Percentiles rank a stretch among this genome's conserved stretches.
Evolutionary conservation across 2,329 filamentous ascomycete genomes (phyloP).

Genomic region (Atkinsonella texensis): DNA sequence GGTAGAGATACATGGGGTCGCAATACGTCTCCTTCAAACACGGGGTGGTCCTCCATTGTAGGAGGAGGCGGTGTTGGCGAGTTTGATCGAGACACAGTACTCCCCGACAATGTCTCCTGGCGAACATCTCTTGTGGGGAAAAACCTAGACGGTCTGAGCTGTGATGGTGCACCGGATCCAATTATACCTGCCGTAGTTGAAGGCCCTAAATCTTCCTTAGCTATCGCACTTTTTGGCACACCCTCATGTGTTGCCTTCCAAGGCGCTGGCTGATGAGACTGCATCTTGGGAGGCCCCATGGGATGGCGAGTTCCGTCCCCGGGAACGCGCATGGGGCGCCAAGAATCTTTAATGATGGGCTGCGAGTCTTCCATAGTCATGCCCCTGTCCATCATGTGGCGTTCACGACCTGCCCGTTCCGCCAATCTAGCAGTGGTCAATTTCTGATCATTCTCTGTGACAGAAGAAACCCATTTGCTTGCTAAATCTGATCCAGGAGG

Average conservation of each 20-base stretch:
- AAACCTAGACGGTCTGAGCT: conserved; percentile 45
- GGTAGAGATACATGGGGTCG: conserved; percentile 61
- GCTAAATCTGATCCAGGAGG: conserved; percentile 20
- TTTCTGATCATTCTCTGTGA: conserved; percentile 35
- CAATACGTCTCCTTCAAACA: conserved; percentile 52
- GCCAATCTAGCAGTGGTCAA: conserved; percentile 26
- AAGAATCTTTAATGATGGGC: conserved; percentile 39
- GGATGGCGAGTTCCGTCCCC: conserved; percentile 24
- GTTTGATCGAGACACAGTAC: conserved; percentile 30
- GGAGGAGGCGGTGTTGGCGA: conserved; percentile 64
- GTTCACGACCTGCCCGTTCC: conserved; percentile 29
- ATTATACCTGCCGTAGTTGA: conserved; percentile 17
- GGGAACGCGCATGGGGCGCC: conserved; percentile 32
- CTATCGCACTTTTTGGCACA: conserved; percentile 5
- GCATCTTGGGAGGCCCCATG: conserved; percentile 14
- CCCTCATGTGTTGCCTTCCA: conserved; percentile 22
- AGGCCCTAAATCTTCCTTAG: conserved; percentile 13
- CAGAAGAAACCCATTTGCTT: conserved; percentile 30
- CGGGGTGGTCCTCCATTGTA: conserved; percentile 57
- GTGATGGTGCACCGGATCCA: conserved; percentile 25
- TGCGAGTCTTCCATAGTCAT: conserved; percentile 32
- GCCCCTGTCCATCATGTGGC: conserved; percentile 32
- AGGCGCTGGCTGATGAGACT: conserved; percentile 15
- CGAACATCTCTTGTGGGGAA: conserved; percentile 45
- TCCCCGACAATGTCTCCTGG: conserved; percentile 23